Conservation (phyloP, 2,329 filamentous ascomycete species). For the Furcasterigmium furcatum region DNA sequence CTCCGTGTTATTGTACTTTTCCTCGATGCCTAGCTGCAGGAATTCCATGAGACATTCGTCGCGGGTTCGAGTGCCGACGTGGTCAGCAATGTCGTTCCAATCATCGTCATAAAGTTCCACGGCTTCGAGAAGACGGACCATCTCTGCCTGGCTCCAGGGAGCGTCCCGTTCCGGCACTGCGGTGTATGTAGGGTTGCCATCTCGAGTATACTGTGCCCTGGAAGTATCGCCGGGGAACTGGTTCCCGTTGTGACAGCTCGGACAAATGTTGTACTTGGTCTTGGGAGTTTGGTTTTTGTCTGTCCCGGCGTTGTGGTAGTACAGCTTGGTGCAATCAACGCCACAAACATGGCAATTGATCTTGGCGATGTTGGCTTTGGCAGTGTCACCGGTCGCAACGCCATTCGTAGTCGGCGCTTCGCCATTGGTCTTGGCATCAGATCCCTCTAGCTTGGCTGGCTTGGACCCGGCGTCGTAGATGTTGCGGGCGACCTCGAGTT, state of each 20-base stretch:
- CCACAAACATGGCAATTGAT: constrained; percentile 89
- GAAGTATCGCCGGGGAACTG: constrained; percentile 78
- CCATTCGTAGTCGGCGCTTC: constrained; percentile 69
- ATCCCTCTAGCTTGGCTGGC: not conserved
- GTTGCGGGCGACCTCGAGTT: constrained; percentile 90
- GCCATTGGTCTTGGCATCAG: constrained; percentile 71
- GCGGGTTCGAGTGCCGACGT: constrained; percentile 85
- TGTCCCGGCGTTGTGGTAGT: constrained; percentile 55
- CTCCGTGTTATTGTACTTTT: constrained; percentile 89
- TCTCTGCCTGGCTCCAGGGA: constrained; percentile 88
- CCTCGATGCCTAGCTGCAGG: constrained; percentile 92
- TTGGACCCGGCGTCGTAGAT: constrained; percentile 78
- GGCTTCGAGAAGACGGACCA: constrained; percentile 84
- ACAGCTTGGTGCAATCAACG: constrained; percentile 74
- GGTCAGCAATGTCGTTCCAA: constrained; percentile 89
- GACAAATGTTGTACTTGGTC: constrained; percentile 83
- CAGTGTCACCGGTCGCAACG: constrained; percentile 53
- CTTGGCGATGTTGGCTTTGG: constrained; percentile 64
- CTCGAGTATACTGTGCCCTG: constrained; percentile 78
- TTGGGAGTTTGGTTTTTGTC: constrained; percentile 53
- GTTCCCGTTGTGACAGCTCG: constrained; percentile 83
- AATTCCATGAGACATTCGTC: constrained; percentile 98
- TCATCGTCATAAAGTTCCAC: constrained; percentile 93
- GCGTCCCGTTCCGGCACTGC: constrained; percentile 78
- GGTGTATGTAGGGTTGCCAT: constrained; percentile 84